Evolutionary conservation across 2,329 filamentous ascomycete genomes (phyloP).

Genomic region (Metarhizium brunneum): DNA sequence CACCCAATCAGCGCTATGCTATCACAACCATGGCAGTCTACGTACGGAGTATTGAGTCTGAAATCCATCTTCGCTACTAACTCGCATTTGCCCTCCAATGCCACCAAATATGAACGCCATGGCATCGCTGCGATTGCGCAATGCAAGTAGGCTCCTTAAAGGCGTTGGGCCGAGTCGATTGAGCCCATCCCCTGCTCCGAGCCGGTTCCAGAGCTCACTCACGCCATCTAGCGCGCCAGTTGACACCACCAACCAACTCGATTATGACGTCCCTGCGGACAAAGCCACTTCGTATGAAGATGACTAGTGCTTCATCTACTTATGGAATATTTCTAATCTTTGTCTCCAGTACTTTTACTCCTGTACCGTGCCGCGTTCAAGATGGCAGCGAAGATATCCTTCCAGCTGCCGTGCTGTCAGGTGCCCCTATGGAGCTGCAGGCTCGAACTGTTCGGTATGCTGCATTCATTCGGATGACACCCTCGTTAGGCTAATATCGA

Average conservation of each 20-base stretch:
- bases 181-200: conserved; percentile 32
- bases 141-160: conserved; percentile 43
- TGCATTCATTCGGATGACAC: neutral
- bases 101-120: conserved; percentile 32
- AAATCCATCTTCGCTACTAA: conserved; percentile 5
- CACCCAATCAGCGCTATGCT: conserved; percentile 30
- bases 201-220: conserved; percentile 46
- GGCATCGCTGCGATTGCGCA: conserved; percentile 55
- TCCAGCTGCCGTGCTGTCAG: conserved; percentile 79
- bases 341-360: conserved; percentile 67
- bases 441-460: conserved; percentile 84
- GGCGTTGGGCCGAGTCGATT: conserved; percentile 29
- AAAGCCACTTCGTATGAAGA: conserved; percentile 74
- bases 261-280: conserved; percentile 74
- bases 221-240: conserved; percentile 29
- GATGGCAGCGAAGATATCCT: conserved; percentile 79
- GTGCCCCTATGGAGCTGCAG: conserved; percentile 88
- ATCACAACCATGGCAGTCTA: conserved; percentile 10
- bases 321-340: neutral
- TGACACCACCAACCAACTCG: conserved; percentile 54
- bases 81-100: conserved; percentile 13
- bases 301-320: neutral
- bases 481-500: neutral
- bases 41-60: conserved; percentile 9
- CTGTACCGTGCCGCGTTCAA: conserved; percentile 80